Base-by-base conservation (phyloP, 192 early-diverging fungal species). In the Geosiphon pyriformis region DNA sequence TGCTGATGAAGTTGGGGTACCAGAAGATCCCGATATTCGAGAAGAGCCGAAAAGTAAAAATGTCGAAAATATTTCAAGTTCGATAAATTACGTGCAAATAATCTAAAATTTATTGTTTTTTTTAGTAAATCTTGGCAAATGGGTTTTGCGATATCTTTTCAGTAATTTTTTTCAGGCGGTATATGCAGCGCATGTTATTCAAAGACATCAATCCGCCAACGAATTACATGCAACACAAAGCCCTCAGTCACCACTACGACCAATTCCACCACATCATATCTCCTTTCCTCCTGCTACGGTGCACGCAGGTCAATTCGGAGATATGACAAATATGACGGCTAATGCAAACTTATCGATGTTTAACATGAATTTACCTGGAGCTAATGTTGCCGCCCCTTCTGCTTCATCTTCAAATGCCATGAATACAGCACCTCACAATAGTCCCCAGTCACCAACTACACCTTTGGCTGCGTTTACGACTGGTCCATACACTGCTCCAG, bases 51-150 rank as follows among this genome's bases (percentile, higher is more conserved):
- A 90, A 83, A 77, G 90, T 92, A 79, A 47, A 69, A 34, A 68
- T 72, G 78, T 51, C 75, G 80, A 53, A n/a, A 34, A 8, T 30
- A 26, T 29, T 37, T 47, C 4, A 25, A 12, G 42, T 34, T 34
- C 51, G 4, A 71, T 37, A 20, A 34, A 12, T 52, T 67, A n/a
- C n/a, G n/a, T 33, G 30, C 55, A 18, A 49, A 18, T 74, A 20
- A 22, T 30, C 17, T 32, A 23, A 53, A 22, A 48, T 50, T 2
- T 23, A 58, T 2, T 34, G 33, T n/a, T n/a, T n/a, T n/a, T n/a
- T n/a, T 2, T 72, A 92, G 90, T 94, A 23, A 90, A 88, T 71
- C 70, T 94, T 1, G 92, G 91, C 32, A 88, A 87, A 73, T 92
- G 94, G 82, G 86, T 95, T 0, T 72, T 92, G 34, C 83, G 89